Evolutionary conservation across 1,139 yeast species (phyloP), one percentile per base, ranked within the genome.

Genomic region (Barnettozyma hawaiiensis): DNA sequence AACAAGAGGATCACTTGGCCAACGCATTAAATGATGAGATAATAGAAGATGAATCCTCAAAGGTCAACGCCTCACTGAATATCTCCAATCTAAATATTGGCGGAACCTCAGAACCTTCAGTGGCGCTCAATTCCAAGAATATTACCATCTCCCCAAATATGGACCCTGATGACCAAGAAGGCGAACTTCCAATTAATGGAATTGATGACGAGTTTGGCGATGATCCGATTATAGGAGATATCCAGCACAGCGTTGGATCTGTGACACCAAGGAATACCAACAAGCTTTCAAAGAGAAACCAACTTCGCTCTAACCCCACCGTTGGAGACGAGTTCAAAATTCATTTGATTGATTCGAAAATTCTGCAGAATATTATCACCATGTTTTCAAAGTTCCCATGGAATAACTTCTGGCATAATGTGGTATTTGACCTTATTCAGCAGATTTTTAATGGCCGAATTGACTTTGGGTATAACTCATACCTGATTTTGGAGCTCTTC

Each of bases 381-480:
- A 89, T 92, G 95, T 89, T 92, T 60, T 87, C 87, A 72, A 76
- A 77, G 56, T 92, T 89, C 62, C 97, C 97, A 4, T 92, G 99
- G 98, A 92, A 92, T 64, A 92, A 92, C 61, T 92, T 92, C 59
- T 71, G 94, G 62, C 99, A 92, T 66, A 92, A 92, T 58, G 98
- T 92, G 47, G 97, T 92, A 5, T 94, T 92, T 66, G 99, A 92
- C 63, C 85, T 92, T 56, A 96, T 92, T 31, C 99, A 92, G 65
- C 99, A 92, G 64, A 85, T 92, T 15, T 76, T 92, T 59, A 90
- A 89, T 64, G 98, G 97, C 0, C 85, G 96, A 5, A 78, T 92
- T 78, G 95, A 89, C 52, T 80, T 84, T 51, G 86, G 87, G 2
- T 92, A 81, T 67, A 92, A 92, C 66, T 80, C 84, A 58, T 90